Conservation (phyloP, 2,329 filamentous ascomycete species). For the Akanthomyces lecanii region DNA sequence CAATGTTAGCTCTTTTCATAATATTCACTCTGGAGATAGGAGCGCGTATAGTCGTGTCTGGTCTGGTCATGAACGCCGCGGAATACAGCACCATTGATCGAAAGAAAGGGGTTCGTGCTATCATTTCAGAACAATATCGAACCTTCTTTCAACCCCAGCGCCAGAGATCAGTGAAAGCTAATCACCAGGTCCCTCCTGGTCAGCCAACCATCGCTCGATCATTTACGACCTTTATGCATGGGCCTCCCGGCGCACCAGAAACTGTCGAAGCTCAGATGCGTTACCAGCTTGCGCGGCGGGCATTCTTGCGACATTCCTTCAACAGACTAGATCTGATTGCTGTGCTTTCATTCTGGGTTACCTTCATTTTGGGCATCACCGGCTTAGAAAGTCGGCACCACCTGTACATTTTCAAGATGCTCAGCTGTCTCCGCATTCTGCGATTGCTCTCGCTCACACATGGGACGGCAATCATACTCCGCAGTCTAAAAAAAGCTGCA, state of each 20-base stretch:
- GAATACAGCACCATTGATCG: conserved; percentile 91
- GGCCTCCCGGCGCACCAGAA: conserved; percentile 50
- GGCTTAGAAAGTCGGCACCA: conserved; percentile 66
- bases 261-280: conserved; percentile 76
- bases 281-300: conserved; percentile 79
- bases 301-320: conserved; percentile 91
- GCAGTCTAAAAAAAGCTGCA: conserved; percentile 92
- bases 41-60: conserved; percentile 85
- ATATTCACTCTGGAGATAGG: conserved; percentile 86
- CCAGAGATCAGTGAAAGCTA: conserved; percentile 60
- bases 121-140: conserved; percentile 70
- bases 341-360: conserved; percentile 91
- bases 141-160: conserved; percentile 78
- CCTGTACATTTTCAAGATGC: conserved; percentile 90
- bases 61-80: conserved; percentile 81
- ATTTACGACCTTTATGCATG: conserved; percentile 74
- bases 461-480: conserved; percentile 89
- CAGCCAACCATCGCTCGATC: conserved; percentile 69
- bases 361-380: conserved; percentile 68
- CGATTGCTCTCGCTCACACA: conserved; percentile 87
- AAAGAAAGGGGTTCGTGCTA: conserved; percentile 67
- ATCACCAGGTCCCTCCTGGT: conserved; percentile 41
- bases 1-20: conserved; percentile 75
- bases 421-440: conserved; percentile 90
- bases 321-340: conserved; percentile 94